A percentile compares a stretch with the other conserved stretches of the same genome.
Conservation (phyloP, 176 grass and related monocot genomes). For the Microstegium vimineum region DNA sequence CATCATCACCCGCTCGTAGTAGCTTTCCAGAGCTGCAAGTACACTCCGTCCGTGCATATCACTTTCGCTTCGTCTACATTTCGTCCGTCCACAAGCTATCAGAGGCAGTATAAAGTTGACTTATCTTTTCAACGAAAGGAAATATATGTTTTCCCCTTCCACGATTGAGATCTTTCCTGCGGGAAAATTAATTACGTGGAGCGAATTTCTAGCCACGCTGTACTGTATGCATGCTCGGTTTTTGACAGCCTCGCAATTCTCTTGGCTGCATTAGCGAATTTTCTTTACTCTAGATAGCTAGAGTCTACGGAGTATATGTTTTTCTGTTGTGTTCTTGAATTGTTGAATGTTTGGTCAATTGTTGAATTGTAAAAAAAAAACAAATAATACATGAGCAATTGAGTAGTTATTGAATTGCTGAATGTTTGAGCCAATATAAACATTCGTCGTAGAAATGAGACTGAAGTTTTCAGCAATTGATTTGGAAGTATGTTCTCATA, state of each 20-base stretch:
- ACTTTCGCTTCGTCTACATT: background rate
- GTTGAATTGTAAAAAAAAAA: too few relatives aligned
- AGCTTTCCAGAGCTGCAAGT: constrained; percentile 35
- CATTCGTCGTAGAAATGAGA: too few relatives aligned
- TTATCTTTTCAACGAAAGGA: constrained; percentile 11
- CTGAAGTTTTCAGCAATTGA: too few relatives aligned
- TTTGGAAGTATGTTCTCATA: too few relatives aligned
- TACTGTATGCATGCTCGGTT: too few relatives aligned
- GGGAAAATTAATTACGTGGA: background rate
- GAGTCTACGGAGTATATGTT: too few relatives aligned
- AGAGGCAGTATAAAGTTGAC: constrained; percentile 16
- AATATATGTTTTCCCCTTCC: background rate
- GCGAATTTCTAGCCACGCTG: background rate
- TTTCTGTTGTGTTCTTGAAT: too few relatives aligned
- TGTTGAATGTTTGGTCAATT: background rate
- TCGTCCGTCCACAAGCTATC: constrained; percentile 13
- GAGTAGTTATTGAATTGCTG: too few relatives aligned
- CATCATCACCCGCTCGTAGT: constrained; percentile 21
- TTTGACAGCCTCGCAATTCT: too few relatives aligned
- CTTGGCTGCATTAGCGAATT: background rate
- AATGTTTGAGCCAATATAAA: too few relatives aligned
- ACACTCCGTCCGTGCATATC: constrained; percentile 48
- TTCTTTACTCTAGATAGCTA: background rate
- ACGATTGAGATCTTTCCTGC: background rate
- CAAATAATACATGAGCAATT: too few relatives aligned